A percentile compares a stretch with the other conserved stretches of the same genome.
phyloP scores from a whole-genome alignment of 116 monocot species.

The Thalassia testudinum region DNA sequence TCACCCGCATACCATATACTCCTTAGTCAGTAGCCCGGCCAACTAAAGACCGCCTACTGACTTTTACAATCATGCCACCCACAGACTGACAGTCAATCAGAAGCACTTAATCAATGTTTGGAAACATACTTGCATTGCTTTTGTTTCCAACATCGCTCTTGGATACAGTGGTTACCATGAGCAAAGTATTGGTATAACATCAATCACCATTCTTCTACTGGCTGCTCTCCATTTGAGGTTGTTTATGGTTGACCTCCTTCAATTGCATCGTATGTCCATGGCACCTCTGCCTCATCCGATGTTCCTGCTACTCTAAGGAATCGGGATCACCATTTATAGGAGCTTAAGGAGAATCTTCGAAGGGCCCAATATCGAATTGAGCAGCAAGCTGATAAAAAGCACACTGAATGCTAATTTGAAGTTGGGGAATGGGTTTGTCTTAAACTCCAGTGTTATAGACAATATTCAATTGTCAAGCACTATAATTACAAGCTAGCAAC shows the following conservation, averaged over 20 bases:
- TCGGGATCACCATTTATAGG: not conserved
- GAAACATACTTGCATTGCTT: slow-evolving; percentile 2
- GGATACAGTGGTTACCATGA: not conserved
- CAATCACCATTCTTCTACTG: not conserved
- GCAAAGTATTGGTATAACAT: not conserved
- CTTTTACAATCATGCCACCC: no score
- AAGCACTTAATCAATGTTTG: slow-evolving; percentile 1
- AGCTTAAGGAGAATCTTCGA: not conserved
- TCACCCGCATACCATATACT: no score
- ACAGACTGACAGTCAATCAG: slow-evolving; percentile 3
- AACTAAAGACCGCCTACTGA: no score
- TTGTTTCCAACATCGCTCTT: not conserved
- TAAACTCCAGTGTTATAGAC: not conserved
- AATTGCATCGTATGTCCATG: not conserved
- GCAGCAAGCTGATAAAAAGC: not conserved
- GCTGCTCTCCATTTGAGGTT: not conserved
- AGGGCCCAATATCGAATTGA: not conserved
- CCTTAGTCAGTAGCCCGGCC: no score
- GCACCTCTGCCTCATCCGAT: not conserved
- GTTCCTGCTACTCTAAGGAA: not conserved
- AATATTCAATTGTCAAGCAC: not conserved
- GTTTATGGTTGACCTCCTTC: not conserved
- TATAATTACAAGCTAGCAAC: not conserved
- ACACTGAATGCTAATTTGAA: not conserved
- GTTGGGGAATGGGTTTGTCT: not conserved